Base-by-base conservation (phyloP, 2,329 filamentous ascomycete genomes). In the Ophiostoma sp. region DNA sequence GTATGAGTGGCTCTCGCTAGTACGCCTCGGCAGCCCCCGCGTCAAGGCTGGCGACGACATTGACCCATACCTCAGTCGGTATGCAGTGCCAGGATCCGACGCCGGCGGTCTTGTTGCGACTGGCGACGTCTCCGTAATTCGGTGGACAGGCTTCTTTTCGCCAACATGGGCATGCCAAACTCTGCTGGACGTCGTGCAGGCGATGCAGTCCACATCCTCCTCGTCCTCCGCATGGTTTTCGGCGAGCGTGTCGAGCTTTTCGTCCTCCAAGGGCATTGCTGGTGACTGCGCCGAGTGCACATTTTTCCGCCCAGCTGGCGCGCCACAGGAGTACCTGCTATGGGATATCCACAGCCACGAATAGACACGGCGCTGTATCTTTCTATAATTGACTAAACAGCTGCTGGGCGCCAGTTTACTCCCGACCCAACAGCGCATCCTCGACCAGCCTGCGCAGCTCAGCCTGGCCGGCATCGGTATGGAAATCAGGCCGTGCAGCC, bases 401-500 rank as follows among this genome's bases (percentile, higher is more conserved):
- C 38, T 84, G 14, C 45, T 47, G 2, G 7, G 27, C 4, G 49
- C 27, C 27, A 27, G 27, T 27, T 2, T 60, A 60, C 55, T 60
- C 55, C 12, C 27, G 18, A 12, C 55, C 55, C 55, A 60, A 79
- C 18, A 99, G 81, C 2, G 91, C 93, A 74, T 97, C 92, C 72
- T 89, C 85, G 5, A 99, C 87, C 70, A 99, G 80, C 72, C 86
- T 84, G 70, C 93, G 85, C 74, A 99, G 79, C 75, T 93, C 87
- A 36, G 84, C 85, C 78, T 99, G 95, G 4, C 90, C 91, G 70
- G 89, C 87, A 67, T 91, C 88, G 5, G 87, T 89, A 73, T 94
- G 83, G 74, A 97, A 96, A 75, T 98, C 93, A 38, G 90, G 88
- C 55, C 92, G 84, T 47, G 89, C 84, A 2, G 95, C 93, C 70